Evolutionary conservation across 805 yeast species (phyloP), one percentile per base, ranked within the genome.

Genomic region (Priceomyces haplophilus): DNA sequence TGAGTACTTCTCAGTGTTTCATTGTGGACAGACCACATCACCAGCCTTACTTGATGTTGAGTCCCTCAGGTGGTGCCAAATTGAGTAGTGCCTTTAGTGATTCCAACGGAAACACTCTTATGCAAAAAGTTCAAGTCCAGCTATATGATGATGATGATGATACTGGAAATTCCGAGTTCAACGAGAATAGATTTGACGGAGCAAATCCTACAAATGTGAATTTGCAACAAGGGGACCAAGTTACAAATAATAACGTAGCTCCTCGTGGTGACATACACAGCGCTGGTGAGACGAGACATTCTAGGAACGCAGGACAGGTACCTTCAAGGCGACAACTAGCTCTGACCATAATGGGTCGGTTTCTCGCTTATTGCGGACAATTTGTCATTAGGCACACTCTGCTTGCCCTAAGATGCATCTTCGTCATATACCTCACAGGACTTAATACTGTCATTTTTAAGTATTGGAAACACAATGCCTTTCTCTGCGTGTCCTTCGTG

Each of bases 1-100:
- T 73, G 40, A 61, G 61, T 35, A 55, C 71, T 0, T 69, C 72
- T 18, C 75, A 73, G 37, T 71, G 76, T 48, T 69, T 73, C 10
- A 45, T 73, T 4, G 77, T 72, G 20, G 61, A 64, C 30, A 49
- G 56, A 10, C 54, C 51, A 2, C 53, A 48, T 11, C 58, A 59
- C 30, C 57, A 53, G 11, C 75, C 76, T 4, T 73, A 72, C 40
- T 31, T 72, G 2, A 51, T 73, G 33, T 33, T 73, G 3, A 71
- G 61, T 42, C 61, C 63, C n/a, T 46, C 68, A 2, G 79, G 69
- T 0, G 45, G 54, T 10, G 56, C 64, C 2, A 62, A 60, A 23
- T 45, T 72, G 13, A 44, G 54, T 37, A 38, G 42, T n/a, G 24
- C 15, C 1, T 49, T 53, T 34, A 44, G 38, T 25, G 30, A 36